Conservation (phyloP, 2,329 filamentous ascomycete species). For the Penicillium sp. region DNA sequence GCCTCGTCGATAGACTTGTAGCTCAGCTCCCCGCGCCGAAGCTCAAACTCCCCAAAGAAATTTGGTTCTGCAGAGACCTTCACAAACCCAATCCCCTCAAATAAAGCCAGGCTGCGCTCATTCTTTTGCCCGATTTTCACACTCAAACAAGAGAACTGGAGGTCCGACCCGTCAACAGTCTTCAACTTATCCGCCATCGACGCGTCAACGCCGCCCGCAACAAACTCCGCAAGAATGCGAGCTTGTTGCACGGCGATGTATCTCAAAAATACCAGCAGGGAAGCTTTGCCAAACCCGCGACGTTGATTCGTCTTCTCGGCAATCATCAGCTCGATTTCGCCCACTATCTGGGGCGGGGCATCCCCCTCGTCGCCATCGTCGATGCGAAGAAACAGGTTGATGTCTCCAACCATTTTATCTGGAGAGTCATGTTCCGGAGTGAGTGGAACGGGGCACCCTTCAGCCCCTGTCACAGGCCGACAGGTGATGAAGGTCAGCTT, state of each 20-base stretch:
- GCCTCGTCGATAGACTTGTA: slow-evolving; percentile 25
- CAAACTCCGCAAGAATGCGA: slow-evolving; percentile 59
- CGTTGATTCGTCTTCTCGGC: slow-evolving; percentile 58
- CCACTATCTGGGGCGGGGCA: slow-evolving; percentile 47
- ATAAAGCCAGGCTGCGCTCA: slow-evolving; percentile 56
- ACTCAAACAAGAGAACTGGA: slow-evolving; percentile 46
- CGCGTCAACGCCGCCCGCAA: slow-evolving; percentile 14
- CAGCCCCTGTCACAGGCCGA: slow-evolving; percentile 39
- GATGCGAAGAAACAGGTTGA: slow-evolving; percentile 74
- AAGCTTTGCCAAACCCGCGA: slow-evolving; percentile 62
- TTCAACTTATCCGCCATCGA: slow-evolving; percentile 5
- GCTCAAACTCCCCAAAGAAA: slow-evolving; percentile 67
- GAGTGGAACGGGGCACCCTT: not conserved
- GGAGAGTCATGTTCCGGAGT: slow-evolving; percentile 53
- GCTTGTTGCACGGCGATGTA: slow-evolving; percentile 60
- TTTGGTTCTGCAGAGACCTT: slow-evolving; percentile 53
- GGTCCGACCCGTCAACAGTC: slow-evolving; percentile 9
- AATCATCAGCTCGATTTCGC: slow-evolving; percentile 87
- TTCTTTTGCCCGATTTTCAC: slow-evolving; percentile 63
- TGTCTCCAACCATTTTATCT: slow-evolving; percentile 65
- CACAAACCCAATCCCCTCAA: slow-evolving; percentile 59
- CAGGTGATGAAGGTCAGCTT: slow-evolving; percentile 93
- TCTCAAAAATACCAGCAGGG: slow-evolving; percentile 64
- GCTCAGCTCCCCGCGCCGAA: slow-evolving; percentile 43
- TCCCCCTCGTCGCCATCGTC: slow-evolving; percentile 51